phyloP scores from a whole-genome alignment of 306 rosid species.

The Urtica urens region DNA sequence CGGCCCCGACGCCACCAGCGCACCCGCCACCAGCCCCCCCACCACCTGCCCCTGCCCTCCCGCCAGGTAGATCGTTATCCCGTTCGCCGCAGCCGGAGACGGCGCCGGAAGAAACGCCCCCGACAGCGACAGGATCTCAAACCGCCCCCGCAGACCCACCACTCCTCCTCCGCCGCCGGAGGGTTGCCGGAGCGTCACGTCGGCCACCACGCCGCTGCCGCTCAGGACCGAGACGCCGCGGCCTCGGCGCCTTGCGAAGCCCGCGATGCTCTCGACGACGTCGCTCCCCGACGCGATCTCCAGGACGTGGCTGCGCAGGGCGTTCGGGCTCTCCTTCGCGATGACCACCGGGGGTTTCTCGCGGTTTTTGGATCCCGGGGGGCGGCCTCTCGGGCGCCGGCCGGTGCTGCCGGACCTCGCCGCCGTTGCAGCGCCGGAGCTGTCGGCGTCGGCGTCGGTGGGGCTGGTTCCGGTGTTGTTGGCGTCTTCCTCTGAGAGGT shows the following conservation, averaged over 20 bases:
- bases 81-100: slow-evolving; percentile 53
- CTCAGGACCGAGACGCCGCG: slow-evolving; percentile 75
- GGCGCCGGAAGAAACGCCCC: slow-evolving; percentile 82
- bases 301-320: slow-evolving; percentile 63
- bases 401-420: not conserved
- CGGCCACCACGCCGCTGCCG: slow-evolving; percentile 52
- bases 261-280: slow-evolving; percentile 43
- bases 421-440: slow-evolving; percentile 24
- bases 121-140: slow-evolving; percentile 55
- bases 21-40: slow-evolving; percentile 60
- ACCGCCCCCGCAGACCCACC: slow-evolving; percentile 50
- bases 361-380: slow-evolving; percentile 79
- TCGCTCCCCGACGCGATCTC: slow-evolving; percentile 64
- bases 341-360: slow-evolving; percentile 59
- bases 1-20: slow-evolving; percentile 57
- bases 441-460: slow-evolving; percentile 24
- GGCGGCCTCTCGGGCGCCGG: slow-evolving; percentile 61
- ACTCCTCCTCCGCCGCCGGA: slow-evolving; percentile 48
- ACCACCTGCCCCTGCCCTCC: slow-evolving; percentile 78
- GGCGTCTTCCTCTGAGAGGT: slow-evolving; percentile 26
- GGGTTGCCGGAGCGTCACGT: slow-evolving; percentile 61
- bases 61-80: slow-evolving; percentile 48
- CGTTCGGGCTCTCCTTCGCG: slow-evolving; percentile 60
- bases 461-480: slow-evolving; percentile 22
- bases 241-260: slow-evolving; percentile 57